These are phyloP conservation scores for Boechera retrofracta DNA, from an alignment of 345 rosid species.

Conservation along the genomic window DNA sequence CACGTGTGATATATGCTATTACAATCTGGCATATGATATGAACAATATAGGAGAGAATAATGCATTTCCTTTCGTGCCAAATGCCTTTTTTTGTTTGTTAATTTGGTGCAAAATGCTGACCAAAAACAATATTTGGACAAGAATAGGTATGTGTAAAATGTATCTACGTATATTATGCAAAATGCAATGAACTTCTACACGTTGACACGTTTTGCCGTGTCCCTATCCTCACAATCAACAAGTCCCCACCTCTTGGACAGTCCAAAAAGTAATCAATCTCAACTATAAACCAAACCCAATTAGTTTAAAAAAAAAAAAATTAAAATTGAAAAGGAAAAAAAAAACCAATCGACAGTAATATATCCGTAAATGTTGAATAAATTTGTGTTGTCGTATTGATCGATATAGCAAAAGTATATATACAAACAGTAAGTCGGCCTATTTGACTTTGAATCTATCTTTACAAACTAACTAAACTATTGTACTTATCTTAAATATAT, in stretches of 20 bases:
- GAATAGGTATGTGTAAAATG: slow-evolving; percentile 10
- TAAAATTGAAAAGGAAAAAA: neutral
- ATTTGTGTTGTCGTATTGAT: no score
- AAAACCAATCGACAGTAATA: neutral
- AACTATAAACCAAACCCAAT: slow-evolving; percentile 21
- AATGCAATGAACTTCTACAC: slow-evolving; percentile 38
- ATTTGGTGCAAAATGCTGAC: slow-evolving; percentile 29
- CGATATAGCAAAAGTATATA: no score
- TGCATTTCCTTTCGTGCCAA: slow-evolving; percentile 20
- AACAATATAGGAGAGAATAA: slow-evolving; percentile 10
- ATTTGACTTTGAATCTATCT: no score
- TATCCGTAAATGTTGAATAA: neutral
- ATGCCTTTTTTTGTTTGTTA: neutral
- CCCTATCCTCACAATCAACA: slow-evolving; percentile 4
- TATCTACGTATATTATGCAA: slow-evolving; percentile 1
- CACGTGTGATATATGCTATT: slow-evolving; percentile 26
- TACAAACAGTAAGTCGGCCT: no score
- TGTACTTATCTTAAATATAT: no score
- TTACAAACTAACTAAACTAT: no score
- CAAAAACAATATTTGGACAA: slow-evolving; percentile 16
- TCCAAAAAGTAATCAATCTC: slow-evolving; percentile 26
- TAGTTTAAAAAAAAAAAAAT: neutral
- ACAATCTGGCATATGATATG: neutral
- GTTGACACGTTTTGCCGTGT: slow-evolving; percentile 33
- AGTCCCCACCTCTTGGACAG: slow-evolving; percentile 39